phyloP scores from a whole-genome alignment of 306 rosid species.

The Malus fusca region DNA sequence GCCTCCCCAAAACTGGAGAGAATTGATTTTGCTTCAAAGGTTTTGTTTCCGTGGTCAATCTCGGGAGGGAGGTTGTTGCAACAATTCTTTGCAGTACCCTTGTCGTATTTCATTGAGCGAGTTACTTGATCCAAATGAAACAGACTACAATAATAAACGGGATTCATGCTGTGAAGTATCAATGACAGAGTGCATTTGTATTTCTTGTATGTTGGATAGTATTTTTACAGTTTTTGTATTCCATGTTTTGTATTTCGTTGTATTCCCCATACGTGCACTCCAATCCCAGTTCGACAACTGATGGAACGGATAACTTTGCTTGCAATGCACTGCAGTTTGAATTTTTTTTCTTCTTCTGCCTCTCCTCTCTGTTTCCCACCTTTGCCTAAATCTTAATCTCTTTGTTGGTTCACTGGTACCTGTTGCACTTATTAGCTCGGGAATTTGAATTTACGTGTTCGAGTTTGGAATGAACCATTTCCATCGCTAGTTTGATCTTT shows the following conservation, averaged over 20 bases:
- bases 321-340: neutral
- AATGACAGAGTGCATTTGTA: neutral
- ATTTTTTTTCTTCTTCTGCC: neutral
- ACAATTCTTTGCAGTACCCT: conserved; percentile 27
- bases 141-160: conserved; percentile 33
- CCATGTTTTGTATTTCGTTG: neutral
- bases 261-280: neutral
- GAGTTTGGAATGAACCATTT: no score
- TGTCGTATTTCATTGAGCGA: conserved; percentile 14
- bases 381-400: neutral
- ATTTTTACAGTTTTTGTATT: neutral
- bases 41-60: conserved; percentile 20
- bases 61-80: conserved; percentile 10
- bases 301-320: neutral
- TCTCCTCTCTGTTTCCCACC: neutral
- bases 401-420: neutral
- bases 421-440: neutral
- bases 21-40: conserved; percentile 28
- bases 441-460: neutral
- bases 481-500: no score
- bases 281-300: neutral
- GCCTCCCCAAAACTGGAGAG: conserved; percentile 49
- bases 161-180: conserved; percentile 12
- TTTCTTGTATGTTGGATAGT: neutral
- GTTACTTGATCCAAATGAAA: conserved; percentile 21